Evolutionary conservation across 371 early-diverging fungal species (phyloP).

Genomic region (Coemansia sp.): DNA sequence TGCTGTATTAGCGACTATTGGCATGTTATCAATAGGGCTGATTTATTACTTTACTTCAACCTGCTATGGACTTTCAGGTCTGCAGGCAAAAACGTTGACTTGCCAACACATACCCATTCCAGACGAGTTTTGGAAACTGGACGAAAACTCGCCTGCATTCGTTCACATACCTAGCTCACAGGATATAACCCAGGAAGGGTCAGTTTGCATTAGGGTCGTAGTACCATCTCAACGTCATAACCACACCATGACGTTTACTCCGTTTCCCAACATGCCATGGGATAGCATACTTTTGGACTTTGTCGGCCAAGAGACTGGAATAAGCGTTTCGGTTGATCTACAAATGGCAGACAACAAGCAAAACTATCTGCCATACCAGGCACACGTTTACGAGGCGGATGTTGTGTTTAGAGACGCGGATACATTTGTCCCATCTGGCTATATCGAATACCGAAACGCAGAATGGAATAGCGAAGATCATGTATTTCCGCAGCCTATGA

Average conservation of each 20-base stretch:
- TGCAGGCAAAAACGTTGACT: too few species aligned
- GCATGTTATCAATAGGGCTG: too few species aligned
- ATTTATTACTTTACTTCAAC: too few species aligned
- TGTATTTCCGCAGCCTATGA: not conserved
- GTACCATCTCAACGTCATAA: not conserved
- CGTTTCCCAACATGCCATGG: conserved; percentile 24
- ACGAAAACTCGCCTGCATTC: not conserved
- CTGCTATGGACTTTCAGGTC: too few species aligned
- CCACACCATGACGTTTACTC: conserved; percentile 1
- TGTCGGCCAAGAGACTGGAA: conserved; percentile 7
- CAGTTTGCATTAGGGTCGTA: not conserved
- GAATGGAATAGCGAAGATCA: conserved; percentile 55
- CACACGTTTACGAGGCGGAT: conserved; percentile 56
- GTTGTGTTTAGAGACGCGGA: conserved; percentile 48
- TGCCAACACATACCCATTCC: too few species aligned
- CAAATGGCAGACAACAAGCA: conserved; percentile 5
- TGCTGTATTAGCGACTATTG: too few species aligned
- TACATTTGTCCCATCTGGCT: conserved; percentile 38
- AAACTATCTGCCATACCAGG: not conserved
- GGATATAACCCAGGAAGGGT: not conserved
- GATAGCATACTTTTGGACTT: conserved; percentile 32
- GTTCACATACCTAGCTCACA: not conserved
- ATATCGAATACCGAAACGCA: conserved; percentile 54
- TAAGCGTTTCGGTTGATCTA: conserved; percentile 15
- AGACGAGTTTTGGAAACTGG: too few species aligned